phyloP scores from a whole-genome alignment of 2,329 filamentous ascomycete species.

The Cercospora sp. region DNA sequence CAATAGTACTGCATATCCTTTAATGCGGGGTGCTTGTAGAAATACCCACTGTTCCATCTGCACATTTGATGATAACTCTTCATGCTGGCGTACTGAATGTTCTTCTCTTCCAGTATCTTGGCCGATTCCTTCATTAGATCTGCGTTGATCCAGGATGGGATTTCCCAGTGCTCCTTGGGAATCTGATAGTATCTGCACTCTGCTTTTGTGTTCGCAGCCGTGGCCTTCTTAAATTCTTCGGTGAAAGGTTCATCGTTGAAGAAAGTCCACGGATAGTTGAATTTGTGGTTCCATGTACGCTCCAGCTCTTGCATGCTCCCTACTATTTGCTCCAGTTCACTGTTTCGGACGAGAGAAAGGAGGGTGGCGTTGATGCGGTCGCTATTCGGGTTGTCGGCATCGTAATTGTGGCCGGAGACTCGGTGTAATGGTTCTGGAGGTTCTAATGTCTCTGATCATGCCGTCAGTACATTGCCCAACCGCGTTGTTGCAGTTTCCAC shows the following conservation, averaged over 20 bases:
- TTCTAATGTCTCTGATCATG: constrained; percentile 64
- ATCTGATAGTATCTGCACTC: constrained; percentile 85
- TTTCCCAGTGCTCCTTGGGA: constrained; percentile 91
- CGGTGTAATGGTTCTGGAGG: constrained; percentile 75
- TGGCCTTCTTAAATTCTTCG: constrained; percentile 86
- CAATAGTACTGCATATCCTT: constrained; percentile 87
- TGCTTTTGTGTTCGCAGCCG: constrained; percentile 79
- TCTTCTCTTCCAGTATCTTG: constrained; percentile 75
- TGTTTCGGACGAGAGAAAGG: constrained; percentile 87
- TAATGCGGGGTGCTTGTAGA: constrained; percentile 93
- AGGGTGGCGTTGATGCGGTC: constrained; percentile 92
- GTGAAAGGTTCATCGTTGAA: constrained; percentile 96
- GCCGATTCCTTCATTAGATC: constrained; percentile 84
- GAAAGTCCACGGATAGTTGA: constrained; percentile 99
- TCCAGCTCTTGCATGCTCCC: constrained; percentile 90
- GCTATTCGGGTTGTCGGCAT: constrained; percentile 70
- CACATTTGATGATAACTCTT: constrained; percentile 98
- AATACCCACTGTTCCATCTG: constrained; percentile 96
- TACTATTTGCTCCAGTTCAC: constrained; percentile 80
- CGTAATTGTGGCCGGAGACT: constrained; percentile 71
- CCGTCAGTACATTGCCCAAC: background rate
- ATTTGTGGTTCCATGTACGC: constrained; percentile 94
- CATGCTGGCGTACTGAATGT: constrained; percentile 87
- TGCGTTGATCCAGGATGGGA: constrained; percentile 87
- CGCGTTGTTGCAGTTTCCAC: constrained; percentile 39